These are phyloP conservation scores for Boletus bicolor DNA, from an alignment of 768 basidiomycete species.

Conservation along the genomic window DNA sequence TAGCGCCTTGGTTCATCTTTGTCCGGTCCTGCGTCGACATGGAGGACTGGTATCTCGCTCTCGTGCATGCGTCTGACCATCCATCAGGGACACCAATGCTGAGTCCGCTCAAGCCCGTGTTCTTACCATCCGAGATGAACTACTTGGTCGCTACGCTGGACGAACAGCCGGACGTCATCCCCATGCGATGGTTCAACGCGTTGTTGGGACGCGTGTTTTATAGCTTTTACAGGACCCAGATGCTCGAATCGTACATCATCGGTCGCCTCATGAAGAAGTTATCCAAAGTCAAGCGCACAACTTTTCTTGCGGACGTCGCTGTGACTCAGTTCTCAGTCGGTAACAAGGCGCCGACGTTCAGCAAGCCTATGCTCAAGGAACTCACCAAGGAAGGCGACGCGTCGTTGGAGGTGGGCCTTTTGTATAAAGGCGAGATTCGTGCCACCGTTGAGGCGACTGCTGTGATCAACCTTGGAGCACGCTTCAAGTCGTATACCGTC, in stretches of 20 bases:
- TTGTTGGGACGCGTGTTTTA: slow-evolving; percentile 91
- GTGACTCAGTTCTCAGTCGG: slow-evolving; percentile 92
- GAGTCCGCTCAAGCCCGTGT: slow-evolving; percentile 59
- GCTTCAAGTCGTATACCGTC: slow-evolving; percentile 87
- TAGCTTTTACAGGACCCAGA: slow-evolving; percentile 81
- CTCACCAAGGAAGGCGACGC: slow-evolving; percentile 93
- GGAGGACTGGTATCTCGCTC: slow-evolving; percentile 94
- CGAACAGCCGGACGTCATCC: slow-evolving; percentile 92
- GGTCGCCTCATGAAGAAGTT: slow-evolving; percentile 90
- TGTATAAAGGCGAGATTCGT: slow-evolving; percentile 83
- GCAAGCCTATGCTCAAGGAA: slow-evolving; percentile 98
- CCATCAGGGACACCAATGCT: slow-evolving; percentile 62
- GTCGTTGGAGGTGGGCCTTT: slow-evolving; percentile 78
- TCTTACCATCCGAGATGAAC: slow-evolving; percentile 76
- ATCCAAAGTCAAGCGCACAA: slow-evolving; percentile 84
- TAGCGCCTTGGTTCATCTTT: slow-evolving; percentile 91
- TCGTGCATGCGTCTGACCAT: slow-evolving; percentile 70
- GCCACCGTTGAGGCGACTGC: slow-evolving; percentile 90
- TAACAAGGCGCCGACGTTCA: slow-evolving; percentile 76
- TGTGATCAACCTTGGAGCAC: slow-evolving; percentile 76
- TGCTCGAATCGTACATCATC: slow-evolving; percentile 82
- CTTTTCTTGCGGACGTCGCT: slow-evolving; percentile 78
- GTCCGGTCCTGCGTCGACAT: slow-evolving; percentile 84
- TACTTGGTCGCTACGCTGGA: slow-evolving; percentile 82
- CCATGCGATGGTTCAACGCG: slow-evolving; percentile 97